Evolutionary conservation across 768 basidiomycete genomes (phyloP).

Genomic region (Pleurotus citrinopileatus): DNA sequence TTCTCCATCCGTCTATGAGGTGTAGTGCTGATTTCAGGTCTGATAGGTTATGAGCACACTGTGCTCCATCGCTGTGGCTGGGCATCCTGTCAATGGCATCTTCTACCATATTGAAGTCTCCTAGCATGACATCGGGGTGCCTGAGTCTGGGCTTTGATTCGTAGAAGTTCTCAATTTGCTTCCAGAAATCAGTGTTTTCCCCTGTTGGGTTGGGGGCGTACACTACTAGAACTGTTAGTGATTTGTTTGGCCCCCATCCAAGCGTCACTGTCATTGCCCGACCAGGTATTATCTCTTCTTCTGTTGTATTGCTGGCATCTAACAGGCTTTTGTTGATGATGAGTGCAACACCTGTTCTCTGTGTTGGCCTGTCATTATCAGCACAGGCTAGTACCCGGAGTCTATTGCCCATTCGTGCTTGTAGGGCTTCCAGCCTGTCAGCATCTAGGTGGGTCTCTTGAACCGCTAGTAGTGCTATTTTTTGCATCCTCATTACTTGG

Average conservation of each 20-base stretch:
- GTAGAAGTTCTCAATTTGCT: slow-evolving; percentile 13
- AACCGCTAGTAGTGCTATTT: slow-evolving; percentile 24
- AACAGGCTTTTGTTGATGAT: slow-evolving; percentile 28
- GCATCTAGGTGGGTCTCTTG: slow-evolving; percentile 30
- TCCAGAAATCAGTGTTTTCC: slow-evolving; percentile 30
- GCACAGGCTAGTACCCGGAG: slow-evolving; percentile 18
- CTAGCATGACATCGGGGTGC: slow-evolving; percentile 30
- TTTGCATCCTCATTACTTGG: slow-evolving; percentile 20
- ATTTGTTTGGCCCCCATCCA: slow-evolving; percentile 16
- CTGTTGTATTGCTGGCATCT: slow-evolving; percentile 12
- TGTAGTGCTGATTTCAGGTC: slow-evolving; percentile 17
- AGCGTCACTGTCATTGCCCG: slow-evolving; percentile 20
- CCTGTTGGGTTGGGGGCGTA: slow-evolving; percentile 32
- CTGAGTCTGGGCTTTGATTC: slow-evolving; percentile 3
- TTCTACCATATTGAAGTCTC: slow-evolving; percentile 42
- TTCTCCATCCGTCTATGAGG: slow-evolving; percentile 31
- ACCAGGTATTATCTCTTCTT: slow-evolving; percentile 20
- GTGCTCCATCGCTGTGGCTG: slow-evolving; percentile 23
- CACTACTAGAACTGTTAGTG: slow-evolving; percentile 25
- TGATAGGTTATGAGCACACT: slow-evolving; percentile 13
- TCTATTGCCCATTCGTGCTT: slow-evolving; percentile 2
- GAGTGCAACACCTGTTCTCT: slow-evolving; percentile 28
- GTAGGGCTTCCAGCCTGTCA: slow-evolving; percentile 7
- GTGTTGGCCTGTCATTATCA: slow-evolving; percentile 16
- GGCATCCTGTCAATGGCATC: slow-evolving; percentile 34